Conservation (phyloP, 345 rosid species). For the Moricandia arvensis region DNA sequence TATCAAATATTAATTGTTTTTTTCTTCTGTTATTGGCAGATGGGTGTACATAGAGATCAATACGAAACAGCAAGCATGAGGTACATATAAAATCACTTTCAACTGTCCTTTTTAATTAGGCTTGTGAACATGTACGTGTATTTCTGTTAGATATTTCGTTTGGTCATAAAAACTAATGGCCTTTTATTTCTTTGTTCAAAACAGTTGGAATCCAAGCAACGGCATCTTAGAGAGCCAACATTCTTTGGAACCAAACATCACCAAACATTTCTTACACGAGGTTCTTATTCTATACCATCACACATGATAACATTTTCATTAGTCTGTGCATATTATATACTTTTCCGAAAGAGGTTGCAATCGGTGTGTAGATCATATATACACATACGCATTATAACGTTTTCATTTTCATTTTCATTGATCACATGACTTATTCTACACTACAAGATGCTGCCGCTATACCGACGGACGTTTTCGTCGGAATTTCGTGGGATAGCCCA, state of each 20-base stretch:
- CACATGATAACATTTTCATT: not conserved
- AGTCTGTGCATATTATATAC: not conserved
- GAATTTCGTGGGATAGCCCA: too few relatives aligned
- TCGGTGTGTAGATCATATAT: not conserved
- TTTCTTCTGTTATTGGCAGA: conserved; percentile 39
- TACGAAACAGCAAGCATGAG: conserved; percentile 64
- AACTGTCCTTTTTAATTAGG: not conserved
- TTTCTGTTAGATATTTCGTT: not conserved
- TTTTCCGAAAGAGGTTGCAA: not conserved
- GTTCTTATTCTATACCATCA: conserved; percentile 32
- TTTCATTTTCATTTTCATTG: not conserved
- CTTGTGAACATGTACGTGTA: not conserved
- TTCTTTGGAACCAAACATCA: too few relatives aligned
- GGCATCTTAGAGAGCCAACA: too few relatives aligned
- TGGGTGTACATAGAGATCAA: conserved; percentile 53
- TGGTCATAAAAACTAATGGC: not conserved
- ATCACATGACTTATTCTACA: not conserved
- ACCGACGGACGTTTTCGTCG: too few relatives aligned
- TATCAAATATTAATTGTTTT: not conserved
- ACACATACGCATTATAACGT: not conserved
- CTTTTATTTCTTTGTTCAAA: too few relatives aligned
- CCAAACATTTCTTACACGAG: conserved; percentile 68
- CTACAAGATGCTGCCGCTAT: too few relatives aligned
- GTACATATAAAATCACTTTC: conserved; percentile 24
- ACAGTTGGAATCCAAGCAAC: too few relatives aligned